Evolutionary conservation across 2,329 filamentous ascomycete genomes (phyloP).

Genomic region (Clonostachys byssicola): DNA sequence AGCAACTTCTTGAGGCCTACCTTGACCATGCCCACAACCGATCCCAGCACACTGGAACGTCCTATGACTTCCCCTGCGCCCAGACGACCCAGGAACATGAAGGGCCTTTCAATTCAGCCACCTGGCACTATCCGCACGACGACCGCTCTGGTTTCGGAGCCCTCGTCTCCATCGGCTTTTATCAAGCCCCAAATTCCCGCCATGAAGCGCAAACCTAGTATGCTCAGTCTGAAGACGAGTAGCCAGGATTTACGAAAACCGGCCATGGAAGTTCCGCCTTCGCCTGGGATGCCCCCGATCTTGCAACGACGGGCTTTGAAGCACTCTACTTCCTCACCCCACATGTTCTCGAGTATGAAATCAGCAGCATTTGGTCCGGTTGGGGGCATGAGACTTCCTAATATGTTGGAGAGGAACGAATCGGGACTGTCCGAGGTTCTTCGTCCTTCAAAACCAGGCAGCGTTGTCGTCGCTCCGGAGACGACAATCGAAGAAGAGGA

Average conservation of each 20-base stretch:
- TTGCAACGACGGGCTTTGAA: slow-evolving; percentile 60
- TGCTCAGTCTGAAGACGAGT: slow-evolving; percentile 72
- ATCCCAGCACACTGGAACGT: slow-evolving; percentile 36
- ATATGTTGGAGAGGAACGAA: slow-evolving; percentile 55
- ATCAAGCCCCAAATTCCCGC: slow-evolving; percentile 73
- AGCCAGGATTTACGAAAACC: slow-evolving; percentile 49
- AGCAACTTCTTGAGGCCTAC: too few relatives aligned
- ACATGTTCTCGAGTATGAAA: slow-evolving; percentile 57
- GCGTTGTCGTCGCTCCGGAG: slow-evolving; percentile 27
- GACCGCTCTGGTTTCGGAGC: slow-evolving; percentile 54
- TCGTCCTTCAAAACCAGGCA: slow-evolving; percentile 41
- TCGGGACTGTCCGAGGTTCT: slow-evolving; percentile 55
- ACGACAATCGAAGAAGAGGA: slow-evolving; percentile 48
- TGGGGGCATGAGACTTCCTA: slow-evolving; percentile 62
- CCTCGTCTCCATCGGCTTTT: slow-evolving; percentile 65
- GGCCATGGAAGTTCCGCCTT: slow-evolving; percentile 48
- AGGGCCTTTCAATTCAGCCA: slow-evolving; percentile 75
- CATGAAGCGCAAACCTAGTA: slow-evolving; percentile 71
- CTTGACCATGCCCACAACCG: background rate
- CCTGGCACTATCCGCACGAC: slow-evolving; percentile 43
- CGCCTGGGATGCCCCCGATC: slow-evolving; percentile 53
- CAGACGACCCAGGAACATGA: slow-evolving; percentile 75
- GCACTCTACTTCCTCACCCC: slow-evolving; percentile 63
- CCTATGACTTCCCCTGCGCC: slow-evolving; percentile 67
- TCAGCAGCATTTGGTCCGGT: slow-evolving; percentile 56